Percentiles rank a stretch among this genome's conserved stretches.
phyloP scores from a whole-genome alignment of 2,329 filamentous ascomycete species.

The Aschersonia sp. region DNA sequence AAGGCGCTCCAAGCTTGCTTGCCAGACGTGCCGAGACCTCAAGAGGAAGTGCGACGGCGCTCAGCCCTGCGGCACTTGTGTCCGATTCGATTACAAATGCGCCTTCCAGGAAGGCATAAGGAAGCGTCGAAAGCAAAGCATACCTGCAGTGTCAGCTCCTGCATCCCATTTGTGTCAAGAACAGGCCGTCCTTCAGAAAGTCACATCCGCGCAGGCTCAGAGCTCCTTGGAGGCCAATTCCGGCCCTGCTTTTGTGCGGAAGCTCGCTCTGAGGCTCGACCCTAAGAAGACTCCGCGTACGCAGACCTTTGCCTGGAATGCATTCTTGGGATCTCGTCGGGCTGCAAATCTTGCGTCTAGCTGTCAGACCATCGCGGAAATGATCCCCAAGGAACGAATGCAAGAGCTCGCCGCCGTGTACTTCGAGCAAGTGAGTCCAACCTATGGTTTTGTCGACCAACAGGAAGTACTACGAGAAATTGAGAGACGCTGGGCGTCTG shows the following conservation, averaged over 20 bases:
- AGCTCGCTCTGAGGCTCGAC: slow-evolving; percentile 36
- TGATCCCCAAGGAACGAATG: slow-evolving; percentile 16
- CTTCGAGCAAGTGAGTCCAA: slow-evolving; percentile 36
- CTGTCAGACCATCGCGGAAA: not conserved
- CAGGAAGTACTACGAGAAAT: slow-evolving; percentile 16
- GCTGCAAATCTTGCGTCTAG: slow-evolving; percentile 13
- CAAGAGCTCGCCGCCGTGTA: slow-evolving; percentile 27
- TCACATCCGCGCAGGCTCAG: slow-evolving; percentile 7
- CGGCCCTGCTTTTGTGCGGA: slow-evolving; percentile 38
- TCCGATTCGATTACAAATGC: slow-evolving; percentile 38
- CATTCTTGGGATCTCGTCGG: slow-evolving; percentile 18
- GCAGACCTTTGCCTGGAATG: slow-evolving; percentile 43
- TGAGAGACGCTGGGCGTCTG: slow-evolving; percentile 17
- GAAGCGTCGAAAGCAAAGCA: not conserved
- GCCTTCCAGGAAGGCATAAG: slow-evolving; percentile 20
- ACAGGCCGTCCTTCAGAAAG: not conserved
- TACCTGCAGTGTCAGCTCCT: not conserved
- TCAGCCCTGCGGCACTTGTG: slow-evolving; percentile 36
- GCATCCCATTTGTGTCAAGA: not conserved
- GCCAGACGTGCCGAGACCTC: slow-evolving; percentile 36
- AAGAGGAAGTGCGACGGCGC: slow-evolving; percentile 42
- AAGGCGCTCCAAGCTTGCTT: slow-evolving; percentile 28
- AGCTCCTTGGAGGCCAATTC: slow-evolving; percentile 32
- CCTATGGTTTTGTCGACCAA: slow-evolving; percentile 33
- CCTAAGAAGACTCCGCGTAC: slow-evolving; percentile 35